Evolutionary conservation across 306 rosid genomes (phyloP), one percentile per base, ranked within the genome.

Genomic region (Fragaria ananassa): DNA sequence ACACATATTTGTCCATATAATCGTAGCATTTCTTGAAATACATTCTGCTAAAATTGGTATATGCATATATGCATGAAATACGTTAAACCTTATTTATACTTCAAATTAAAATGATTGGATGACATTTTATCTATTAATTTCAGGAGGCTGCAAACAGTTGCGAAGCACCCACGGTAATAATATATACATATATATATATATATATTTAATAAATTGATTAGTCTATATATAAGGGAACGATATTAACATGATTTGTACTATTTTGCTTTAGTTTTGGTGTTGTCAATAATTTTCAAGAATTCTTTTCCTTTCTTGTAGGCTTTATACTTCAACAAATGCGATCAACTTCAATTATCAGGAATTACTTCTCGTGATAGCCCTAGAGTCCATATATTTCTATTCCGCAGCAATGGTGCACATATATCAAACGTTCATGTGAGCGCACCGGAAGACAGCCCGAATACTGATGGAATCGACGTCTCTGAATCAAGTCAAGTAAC

Each of bases 381-480:
- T 4, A 75, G 12, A 71, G 41, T 0, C 5, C 83, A 80, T 61
- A 67, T 73, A 10, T n/a, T 3, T 19, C 37, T 75, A 58, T 8
- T 29, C 12, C 19, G 5, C 2, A 61, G 77, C 15, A 21, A 27
- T n/a, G 46, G 9, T n/a, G 77, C 45, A 12, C 10, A 5, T 11
- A 45, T 81, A 4, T 70, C 77, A 9, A 45, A 75, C 3, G 3
- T 61, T 41, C 72, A 50, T 42, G 10, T 81, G 72, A 9, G 1
- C 5, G 84, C 78, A 29, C 84, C 74, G 4, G 1, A 14, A 29
- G 3, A 21, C 5, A 76, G 77, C 37, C 84, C 74, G 0, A 76
- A 81, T 60, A 76, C 77, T 5, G 77, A 81, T 62, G 77, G 77
- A 4, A 71, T 81, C 7, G 50, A 19, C 45, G 53, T 75, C 54